Evolutionary conservation across 495 filamentous ascomycete species (phyloP).

Genomic region (Penicillium goetzii): DNA sequence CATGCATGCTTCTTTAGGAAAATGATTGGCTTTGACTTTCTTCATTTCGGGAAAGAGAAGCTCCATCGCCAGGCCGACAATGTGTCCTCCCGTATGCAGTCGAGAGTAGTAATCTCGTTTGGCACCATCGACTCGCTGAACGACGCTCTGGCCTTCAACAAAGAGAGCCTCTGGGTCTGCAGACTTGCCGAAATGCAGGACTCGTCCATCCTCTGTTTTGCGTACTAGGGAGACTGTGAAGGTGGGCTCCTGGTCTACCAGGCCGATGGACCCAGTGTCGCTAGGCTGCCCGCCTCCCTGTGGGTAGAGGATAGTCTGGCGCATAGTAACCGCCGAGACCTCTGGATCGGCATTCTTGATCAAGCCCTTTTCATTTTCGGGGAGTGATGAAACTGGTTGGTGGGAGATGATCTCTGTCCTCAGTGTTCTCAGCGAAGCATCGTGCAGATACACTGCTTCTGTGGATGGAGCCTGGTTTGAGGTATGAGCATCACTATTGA

Average conservation of each 20-base stretch:
- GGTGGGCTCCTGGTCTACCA: constrained; percentile 23
- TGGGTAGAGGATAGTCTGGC: constrained; percentile 64
- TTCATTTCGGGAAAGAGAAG: constrained; percentile 56
- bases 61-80: constrained; percentile 61
- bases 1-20: constrained; percentile 59
- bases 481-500: neutral
- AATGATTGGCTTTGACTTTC: constrained; percentile 66
- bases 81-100: constrained; percentile 66
- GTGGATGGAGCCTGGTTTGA: constrained; percentile 18
- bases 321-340: constrained; percentile 49
- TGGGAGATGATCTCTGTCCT: constrained; percentile 51
- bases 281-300: constrained; percentile 70
- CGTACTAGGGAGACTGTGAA: constrained; percentile 59
- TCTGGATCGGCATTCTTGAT: constrained; percentile 28
- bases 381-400: constrained; percentile 49
- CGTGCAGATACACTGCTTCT: constrained; percentile 56
- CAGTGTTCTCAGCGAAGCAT: constrained; percentile 52
- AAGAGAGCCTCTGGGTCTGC: constrained; percentile 28
- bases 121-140: constrained; percentile 57
- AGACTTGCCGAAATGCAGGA: constrained; percentile 64
- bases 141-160: constrained; percentile 42
- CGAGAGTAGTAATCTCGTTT: constrained; percentile 61
- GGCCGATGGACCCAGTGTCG: constrained; percentile 58
- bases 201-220: constrained; percentile 47
- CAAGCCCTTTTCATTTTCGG: constrained; percentile 47